Percentiles rank a stretch among this genome's conserved stretches.
Conservation (phyloP, 495 filamentous ascomycete species). For the Neurospora intermedia region DNA sequence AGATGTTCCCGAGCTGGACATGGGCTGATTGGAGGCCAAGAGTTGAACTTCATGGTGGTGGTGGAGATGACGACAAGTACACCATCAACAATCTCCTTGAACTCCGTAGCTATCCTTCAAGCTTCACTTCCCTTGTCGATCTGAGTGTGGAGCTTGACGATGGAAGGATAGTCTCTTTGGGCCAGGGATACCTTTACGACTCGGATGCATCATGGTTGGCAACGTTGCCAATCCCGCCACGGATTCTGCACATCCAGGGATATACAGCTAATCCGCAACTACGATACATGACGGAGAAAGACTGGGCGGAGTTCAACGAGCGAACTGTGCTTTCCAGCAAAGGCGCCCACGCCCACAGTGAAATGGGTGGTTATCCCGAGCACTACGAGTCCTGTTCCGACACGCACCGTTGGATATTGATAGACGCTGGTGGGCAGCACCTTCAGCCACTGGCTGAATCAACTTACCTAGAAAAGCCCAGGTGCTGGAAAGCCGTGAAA, state of each 20-base stretch:
- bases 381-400: background rate
- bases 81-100: background rate
- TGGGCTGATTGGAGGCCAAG: background rate
- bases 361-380: background rate
- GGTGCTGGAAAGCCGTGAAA: too few relatives aligned
- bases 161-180: background rate
- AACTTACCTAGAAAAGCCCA: fast-evolving
- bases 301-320: background rate
- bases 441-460: background rate
- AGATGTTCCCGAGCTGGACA: background rate
- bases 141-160: background rate
- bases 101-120: background rate
- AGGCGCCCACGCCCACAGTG: background rate
- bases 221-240: background rate
- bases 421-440: background rate
- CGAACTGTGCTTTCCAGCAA: background rate
- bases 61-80: too few relatives aligned
- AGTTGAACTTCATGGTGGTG: background rate
- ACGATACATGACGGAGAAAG: background rate
- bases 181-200: background rate
- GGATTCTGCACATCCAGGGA: background rate
- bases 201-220: background rate
- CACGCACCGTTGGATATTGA: background rate
- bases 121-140: background rate
- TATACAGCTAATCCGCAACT: background rate